phyloP scores from a whole-genome alignment of 129 eudicot species.

The Rutidosis leptorrhynchoides region DNA sequence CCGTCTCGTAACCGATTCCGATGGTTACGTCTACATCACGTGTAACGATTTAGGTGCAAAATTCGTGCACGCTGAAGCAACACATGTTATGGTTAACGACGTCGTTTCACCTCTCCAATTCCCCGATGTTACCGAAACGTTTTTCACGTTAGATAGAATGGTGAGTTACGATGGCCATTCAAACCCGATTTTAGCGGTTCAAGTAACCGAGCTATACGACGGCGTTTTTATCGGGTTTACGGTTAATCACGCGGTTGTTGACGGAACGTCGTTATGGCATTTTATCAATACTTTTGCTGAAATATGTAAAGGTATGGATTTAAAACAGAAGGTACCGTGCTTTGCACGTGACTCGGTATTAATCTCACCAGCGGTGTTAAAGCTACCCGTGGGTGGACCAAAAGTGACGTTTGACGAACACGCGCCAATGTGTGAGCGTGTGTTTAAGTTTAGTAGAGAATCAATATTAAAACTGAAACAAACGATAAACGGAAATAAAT shows the following conservation, averaged over 20 bases:
- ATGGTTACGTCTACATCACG: neutral
- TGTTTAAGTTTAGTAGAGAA: slow-evolving; percentile 69
- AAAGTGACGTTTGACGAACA: slow-evolving; percentile 54
- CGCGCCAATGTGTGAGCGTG: slow-evolving; percentile 55
- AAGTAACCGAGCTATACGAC: slow-evolving; percentile 64
- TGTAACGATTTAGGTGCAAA: neutral
- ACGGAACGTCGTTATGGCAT: no score
- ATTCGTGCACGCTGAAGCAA: neutral
- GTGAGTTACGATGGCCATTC: slow-evolving; percentile 70
- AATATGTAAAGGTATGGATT: slow-evolving; percentile 44
- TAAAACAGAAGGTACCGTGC: slow-evolving; percentile 39
- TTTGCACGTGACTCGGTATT: slow-evolving; percentile 56
- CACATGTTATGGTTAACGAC: neutral
- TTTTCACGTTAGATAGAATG: slow-evolving; percentile 50
- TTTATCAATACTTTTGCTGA: slow-evolving; percentile 77
- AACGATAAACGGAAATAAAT: slow-evolving; percentile 26
- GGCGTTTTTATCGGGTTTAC: slow-evolving; percentile 71
- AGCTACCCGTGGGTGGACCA: slow-evolving; percentile 53
- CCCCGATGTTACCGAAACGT: slow-evolving; percentile 49
- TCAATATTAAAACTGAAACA: slow-evolving; percentile 53
- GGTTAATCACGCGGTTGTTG: slow-evolving; percentile 70
- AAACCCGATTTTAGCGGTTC: slow-evolving; percentile 62
- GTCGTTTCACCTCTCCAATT: slow-evolving; percentile 30
- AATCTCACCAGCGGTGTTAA: slow-evolving; percentile 51
- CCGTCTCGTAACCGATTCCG: neutral